Conservation (phyloP, 2,329 filamentous ascomycete species). For the Alternaria ventricosa region DNA sequence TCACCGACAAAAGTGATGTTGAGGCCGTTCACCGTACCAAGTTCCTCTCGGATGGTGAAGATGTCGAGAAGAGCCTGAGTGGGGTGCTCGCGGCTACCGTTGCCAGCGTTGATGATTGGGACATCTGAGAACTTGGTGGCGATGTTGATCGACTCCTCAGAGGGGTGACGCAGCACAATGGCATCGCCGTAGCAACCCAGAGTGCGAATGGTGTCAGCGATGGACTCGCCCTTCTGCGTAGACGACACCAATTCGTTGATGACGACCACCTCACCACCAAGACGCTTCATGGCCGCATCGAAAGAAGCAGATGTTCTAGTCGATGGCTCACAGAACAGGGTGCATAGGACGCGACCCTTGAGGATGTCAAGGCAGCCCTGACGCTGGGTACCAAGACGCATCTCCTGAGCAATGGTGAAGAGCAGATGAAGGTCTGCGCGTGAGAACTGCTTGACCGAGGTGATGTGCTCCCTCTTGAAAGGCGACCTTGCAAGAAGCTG, state of each 20-base stretch:
- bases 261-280: constrained; percentile 84
- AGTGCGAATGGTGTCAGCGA: constrained; percentile 93
- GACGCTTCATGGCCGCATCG: constrained; percentile 96
- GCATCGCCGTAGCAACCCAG: constrained; percentile 94
- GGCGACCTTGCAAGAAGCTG: constrained; percentile 79
- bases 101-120: constrained; percentile 95
- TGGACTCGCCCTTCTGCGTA: constrained; percentile 90
- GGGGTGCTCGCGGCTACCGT: constrained; percentile 93
- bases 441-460: constrained; percentile 90
- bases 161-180: constrained; percentile 92
- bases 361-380: constrained; percentile 88
- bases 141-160: constrained; percentile 78
- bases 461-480: constrained; percentile 88
- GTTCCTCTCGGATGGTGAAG: constrained; percentile 97
- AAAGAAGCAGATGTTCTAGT: constrained; percentile 96
- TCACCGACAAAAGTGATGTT: constrained; percentile 97
- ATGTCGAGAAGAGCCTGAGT: constrained; percentile 97
- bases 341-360: constrained; percentile 84
- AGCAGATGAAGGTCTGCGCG: constrained; percentile 88
- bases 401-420: constrained; percentile 96
- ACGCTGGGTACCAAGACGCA: constrained; percentile 92
- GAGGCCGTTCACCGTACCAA: constrained; percentile 92
- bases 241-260: constrained; percentile 86
- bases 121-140: constrained; percentile 88
- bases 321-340: constrained; percentile 97